phyloP scores from a whole-genome alignment of 2,329 filamentous ascomycete genomes.

The Colletotrichum graminicola region DNA sequence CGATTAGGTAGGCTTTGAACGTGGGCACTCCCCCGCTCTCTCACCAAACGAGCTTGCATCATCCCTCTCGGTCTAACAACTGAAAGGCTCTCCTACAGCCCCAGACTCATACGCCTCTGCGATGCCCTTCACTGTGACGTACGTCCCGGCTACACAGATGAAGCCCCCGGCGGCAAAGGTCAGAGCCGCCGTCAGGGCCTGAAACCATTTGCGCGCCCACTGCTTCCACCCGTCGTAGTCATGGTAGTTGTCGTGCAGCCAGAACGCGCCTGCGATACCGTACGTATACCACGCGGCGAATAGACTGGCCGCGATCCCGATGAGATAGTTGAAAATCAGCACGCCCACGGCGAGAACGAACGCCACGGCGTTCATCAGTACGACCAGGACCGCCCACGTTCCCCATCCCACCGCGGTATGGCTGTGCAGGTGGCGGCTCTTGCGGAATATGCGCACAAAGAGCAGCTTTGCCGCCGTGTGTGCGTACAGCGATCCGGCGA shows the following conservation, averaged over 20 bases:
- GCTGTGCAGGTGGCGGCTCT: conserved; percentile 59
- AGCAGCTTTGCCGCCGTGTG: conserved; percentile 65
- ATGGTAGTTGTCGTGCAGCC: conserved; percentile 63
- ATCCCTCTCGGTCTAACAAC: conserved; percentile 21
- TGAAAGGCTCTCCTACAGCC: conserved; percentile 27
- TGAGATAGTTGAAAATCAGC: conserved; percentile 66
- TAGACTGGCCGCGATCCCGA: conserved; percentile 62
- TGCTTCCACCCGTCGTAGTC: conserved; percentile 53
- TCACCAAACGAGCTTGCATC: background rate
- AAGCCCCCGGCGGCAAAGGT: conserved; percentile 61
- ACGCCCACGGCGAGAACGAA: conserved; percentile 60
- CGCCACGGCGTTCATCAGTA: conserved; percentile 60
- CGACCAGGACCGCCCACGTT: conserved; percentile 59
- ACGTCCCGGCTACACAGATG: conserved; percentile 62
- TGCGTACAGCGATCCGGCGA: conserved; percentile 62
- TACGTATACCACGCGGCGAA: conserved; percentile 69
- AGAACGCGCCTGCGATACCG: conserved; percentile 64
- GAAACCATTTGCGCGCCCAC: conserved; percentile 54
- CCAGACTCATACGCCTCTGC: conserved; percentile 43
- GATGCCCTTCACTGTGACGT: conserved; percentile 58
- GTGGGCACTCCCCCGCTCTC: too few species aligned
- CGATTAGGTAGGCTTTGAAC: background rate
- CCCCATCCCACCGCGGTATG: conserved; percentile 61
- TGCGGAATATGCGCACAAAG: conserved; percentile 62
- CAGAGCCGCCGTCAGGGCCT: conserved; percentile 54